phyloP scores from a whole-genome alignment of 495 filamentous ascomycete species.

The Chaetomium fimeti region DNA sequence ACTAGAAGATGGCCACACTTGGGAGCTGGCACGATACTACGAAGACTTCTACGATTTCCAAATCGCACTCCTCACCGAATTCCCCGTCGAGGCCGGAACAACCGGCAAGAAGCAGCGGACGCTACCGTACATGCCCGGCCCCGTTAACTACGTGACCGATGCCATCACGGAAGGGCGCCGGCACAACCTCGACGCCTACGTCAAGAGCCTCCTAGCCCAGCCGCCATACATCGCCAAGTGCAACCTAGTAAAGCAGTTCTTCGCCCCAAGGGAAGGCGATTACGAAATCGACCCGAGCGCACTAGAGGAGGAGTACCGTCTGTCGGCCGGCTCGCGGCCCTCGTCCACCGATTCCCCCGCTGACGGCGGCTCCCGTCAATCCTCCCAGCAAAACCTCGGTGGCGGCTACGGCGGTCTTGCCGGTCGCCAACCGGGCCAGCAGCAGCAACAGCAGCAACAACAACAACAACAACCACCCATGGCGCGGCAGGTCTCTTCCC shows the following conservation, averaged over 20 bases:
- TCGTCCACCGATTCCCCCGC: conserved; percentile 59
- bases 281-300: conserved; percentile 79
- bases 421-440: conserved; percentile 40
- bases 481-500: conserved; percentile 69
- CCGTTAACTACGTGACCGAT: conserved; percentile 96
- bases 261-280: conserved; percentile 84
- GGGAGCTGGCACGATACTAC: conserved; percentile 91
- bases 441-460: conserved; percentile 49
- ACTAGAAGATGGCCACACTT: conserved; percentile 87
- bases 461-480: conserved; percentile 56
- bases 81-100: conserved; percentile 87
- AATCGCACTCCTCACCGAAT: conserved; percentile 89
- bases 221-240: conserved; percentile 79
- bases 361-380: conserved; percentile 66
- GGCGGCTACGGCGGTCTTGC: conserved; percentile 51
- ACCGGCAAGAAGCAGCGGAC: conserved; percentile 72
- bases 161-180: conserved; percentile 91
- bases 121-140: conserved; percentile 97
- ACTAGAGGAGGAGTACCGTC: conserved; percentile 64
- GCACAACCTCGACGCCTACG: conserved; percentile 89
- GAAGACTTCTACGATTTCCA: conserved; percentile 99
- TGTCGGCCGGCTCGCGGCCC: conserved; percentile 69
- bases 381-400: conserved; percentile 65
- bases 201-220: conserved; percentile 83
- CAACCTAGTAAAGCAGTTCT: conserved; percentile 81